A percentile compares a stretch with the other conserved stretches of the same genome.
Evolutionary conservation across 1,139 yeast species (phyloP).

Genomic region (Taphrina sp.): DNA sequence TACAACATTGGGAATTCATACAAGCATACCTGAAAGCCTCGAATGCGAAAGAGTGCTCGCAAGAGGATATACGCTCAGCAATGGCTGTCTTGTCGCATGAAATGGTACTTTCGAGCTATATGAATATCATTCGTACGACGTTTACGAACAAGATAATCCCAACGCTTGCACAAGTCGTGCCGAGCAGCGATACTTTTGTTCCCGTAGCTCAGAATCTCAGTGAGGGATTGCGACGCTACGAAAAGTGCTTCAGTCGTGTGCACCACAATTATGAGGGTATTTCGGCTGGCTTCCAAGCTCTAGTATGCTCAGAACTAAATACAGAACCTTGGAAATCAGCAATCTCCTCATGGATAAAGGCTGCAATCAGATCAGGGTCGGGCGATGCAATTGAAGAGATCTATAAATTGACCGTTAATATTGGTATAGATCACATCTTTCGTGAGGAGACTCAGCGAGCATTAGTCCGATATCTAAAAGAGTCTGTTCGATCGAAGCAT

Average conservation of each 20-base stretch:
- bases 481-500: too few relatives aligned
- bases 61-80: constrained; percentile 7
- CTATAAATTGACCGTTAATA: background rate
- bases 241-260: constrained; percentile 15
- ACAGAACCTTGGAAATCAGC: background rate
- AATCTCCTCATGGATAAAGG: constrained; percentile 5
- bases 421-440: constrained; percentile 9
- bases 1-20: constrained; percentile 4
- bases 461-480: background rate
- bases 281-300: constrained; percentile 8
- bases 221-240: constrained; percentile 14
- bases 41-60: background rate
- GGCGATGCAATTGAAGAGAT: background rate
- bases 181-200: background rate
- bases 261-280: background rate
- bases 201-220: constrained; percentile 5
- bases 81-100: constrained; percentile 1
- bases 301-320: background rate
- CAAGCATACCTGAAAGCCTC: constrained; percentile 12
- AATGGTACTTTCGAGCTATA: constrained; percentile 4
- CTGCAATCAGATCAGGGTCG: background rate
- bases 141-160: constrained; percentile 18
- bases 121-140: constrained; percentile 19
- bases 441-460: too few relatives aligned
- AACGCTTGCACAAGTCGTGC: constrained; percentile 1